These are phyloP conservation scores for Heliosperma pusillum DNA, from an alignment of 148 eudicot species.

Conservation along the genomic window DNA sequence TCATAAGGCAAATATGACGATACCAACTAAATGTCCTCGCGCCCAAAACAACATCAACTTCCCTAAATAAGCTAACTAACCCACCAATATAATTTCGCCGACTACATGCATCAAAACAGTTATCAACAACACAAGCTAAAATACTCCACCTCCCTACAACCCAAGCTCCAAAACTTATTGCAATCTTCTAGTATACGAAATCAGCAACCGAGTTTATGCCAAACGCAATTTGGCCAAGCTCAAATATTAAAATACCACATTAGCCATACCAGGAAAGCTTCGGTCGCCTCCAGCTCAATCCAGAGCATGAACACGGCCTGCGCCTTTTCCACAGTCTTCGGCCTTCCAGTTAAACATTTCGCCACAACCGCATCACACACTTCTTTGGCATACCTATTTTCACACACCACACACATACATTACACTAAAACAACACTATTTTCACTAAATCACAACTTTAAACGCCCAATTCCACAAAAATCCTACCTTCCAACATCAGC, in stretches of 20 bases:
- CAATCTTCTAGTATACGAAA: not conserved
- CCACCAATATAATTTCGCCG: not conserved
- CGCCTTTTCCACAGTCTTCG: slow-evolving; percentile 98
- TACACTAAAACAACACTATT: not conserved
- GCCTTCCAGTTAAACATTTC: slow-evolving; percentile 87
- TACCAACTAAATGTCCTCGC: not conserved
- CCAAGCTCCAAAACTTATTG: not conserved
- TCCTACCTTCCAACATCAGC: slow-evolving; percentile 83
- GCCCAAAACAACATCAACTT: not conserved
- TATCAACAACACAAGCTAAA: not conserved
- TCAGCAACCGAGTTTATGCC: not conserved
- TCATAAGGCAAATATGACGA: not conserved
- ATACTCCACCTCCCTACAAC: not conserved
- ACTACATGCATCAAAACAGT: not conserved
- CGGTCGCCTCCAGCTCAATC: slow-evolving; percentile 97
- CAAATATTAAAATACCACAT: not conserved
- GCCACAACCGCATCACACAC: slow-evolving; percentile 86
- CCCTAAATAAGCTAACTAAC: not conserved
- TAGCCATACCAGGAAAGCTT: slow-evolving; percentile 71
- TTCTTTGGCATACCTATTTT: slow-evolving; percentile 74
- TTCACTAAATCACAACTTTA: not conserved
- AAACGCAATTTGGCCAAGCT: not conserved
- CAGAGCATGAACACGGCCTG: slow-evolving; percentile 80
- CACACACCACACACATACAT: slow-evolving; percentile 11
- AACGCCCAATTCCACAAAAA: not conserved